Base-by-base conservation (phyloP, 1,139 yeast species). In the Lodderomyces margitis region DNA sequence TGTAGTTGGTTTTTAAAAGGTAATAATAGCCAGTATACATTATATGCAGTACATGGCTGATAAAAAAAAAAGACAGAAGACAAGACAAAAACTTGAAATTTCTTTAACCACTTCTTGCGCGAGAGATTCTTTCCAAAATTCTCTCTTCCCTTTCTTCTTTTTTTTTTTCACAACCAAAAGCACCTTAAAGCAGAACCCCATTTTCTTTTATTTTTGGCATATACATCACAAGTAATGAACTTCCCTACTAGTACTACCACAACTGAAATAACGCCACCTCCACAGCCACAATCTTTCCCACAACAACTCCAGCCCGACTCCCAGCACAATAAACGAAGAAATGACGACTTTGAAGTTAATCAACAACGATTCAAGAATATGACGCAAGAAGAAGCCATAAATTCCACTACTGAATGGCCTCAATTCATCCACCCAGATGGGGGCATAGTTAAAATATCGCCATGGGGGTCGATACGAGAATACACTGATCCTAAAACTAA, bases 361-460 rank as follows among this genome's bases (percentile, higher is more conserved):
- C 23, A 19, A 24, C 31, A 37, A 61, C 34, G 61, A 55, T 15
- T 37, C 32, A 31, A 42, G 38, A 37, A 35, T 35, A 15, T 43
- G 42, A 23, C 48, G 12, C 37, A 53, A 49, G 53, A 55, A 46
- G 38, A 61, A 61, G 48, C 62, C 68, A 50, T 61, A 55, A 46
- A 45, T 47, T 50, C 61, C 17, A 56, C 63, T 15, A 63, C 70
- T 34, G 82, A 79, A 44, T 81, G 82, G 77, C 83, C 86, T 3
- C 68, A 74, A 38, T 81, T 77, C 52, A 65, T 71, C 41, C 85
- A 80, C 46, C 87, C 87, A 2, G 79, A 79, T 16, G 87, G 87
- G 5, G 86, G 86, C 0, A 65, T 70, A 19, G 73, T 81, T 38
- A 81, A 80, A 55, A 77, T 80, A 42, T 78, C 85, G 0, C 86